phyloP scores from a whole-genome alignment of 257 asterid genomes.

The Salvia splendens region DNA sequence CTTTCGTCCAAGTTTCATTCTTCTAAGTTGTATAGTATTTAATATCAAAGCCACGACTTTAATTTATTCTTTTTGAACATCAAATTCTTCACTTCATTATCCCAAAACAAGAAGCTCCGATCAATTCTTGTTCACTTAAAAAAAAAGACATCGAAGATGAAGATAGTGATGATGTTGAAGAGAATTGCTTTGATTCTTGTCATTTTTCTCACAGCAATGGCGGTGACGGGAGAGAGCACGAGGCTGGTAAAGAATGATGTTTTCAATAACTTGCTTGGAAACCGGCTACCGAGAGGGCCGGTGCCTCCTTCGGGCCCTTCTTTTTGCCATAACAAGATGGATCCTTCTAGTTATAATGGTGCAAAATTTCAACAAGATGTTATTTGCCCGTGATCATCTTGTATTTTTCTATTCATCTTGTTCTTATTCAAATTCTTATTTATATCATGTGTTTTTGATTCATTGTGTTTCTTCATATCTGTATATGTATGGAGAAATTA shows the following conservation, averaged over 20 bases:
- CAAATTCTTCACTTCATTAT: background rate
- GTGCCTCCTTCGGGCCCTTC: conserved; percentile 78
- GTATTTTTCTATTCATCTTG: background rate
- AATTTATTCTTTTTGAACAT: conserved; percentile 6
- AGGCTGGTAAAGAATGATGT: conserved; percentile 34
- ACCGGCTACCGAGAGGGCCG: conserved; percentile 59
- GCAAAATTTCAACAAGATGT: conserved; percentile 5
- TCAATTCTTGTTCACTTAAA: background rate
- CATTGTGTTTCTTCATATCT: no score
- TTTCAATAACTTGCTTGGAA: conserved; percentile 32
- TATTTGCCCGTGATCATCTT: conserved; percentile 44
- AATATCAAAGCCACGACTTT: conserved; percentile 32
- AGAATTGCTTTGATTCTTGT: conserved; percentile 36
- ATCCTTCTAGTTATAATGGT: conserved; percentile 31
- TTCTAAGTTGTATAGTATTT: background rate
- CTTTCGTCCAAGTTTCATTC: conserved; percentile 32
- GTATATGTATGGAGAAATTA: no score
- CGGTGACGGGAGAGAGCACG: conserved; percentile 36
- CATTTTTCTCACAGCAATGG: conserved; percentile 26
- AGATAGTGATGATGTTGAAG: background rate
- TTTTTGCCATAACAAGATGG: conserved; percentile 53
- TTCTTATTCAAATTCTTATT: background rate
- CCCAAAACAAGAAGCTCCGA: background rate
- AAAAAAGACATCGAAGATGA: background rate
- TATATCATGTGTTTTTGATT: background rate